Conservation (phyloP, 139 green algal species). For the Chlorella vulgaris region DNA sequence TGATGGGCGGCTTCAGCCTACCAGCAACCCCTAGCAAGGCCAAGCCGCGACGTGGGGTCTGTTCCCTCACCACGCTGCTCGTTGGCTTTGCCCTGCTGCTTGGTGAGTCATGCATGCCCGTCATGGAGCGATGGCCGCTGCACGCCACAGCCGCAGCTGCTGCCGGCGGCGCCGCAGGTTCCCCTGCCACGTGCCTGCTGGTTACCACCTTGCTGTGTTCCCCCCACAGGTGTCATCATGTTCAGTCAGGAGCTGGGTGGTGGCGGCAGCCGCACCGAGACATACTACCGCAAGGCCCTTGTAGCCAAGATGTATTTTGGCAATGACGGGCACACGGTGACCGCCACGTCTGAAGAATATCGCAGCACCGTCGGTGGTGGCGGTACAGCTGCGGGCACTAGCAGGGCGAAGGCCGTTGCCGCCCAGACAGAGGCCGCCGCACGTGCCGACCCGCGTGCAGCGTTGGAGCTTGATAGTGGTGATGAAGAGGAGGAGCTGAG, state of each 20-base stretch:
- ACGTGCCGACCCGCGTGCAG: neutral
- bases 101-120: neutral
- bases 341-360: conserved; percentile 10
- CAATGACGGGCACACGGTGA: conserved; percentile 22
- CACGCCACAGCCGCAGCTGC: too few relatives aligned
- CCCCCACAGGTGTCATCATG: conserved; percentile 16
- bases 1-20: conserved; percentile 2
- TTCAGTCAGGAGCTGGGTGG: conserved; percentile 26
- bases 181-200: too few relatives aligned
- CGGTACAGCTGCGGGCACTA: neutral
- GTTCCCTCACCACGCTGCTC: conserved; percentile 22
- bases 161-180: too few relatives aligned
- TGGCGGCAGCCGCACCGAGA: conserved; percentile 18
- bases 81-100: conserved; percentile 9
- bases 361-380: neutral
- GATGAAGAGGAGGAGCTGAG: neutral
- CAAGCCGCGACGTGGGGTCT: conserved; percentile 31
- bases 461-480: neutral
- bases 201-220: neutral
- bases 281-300: conserved; percentile 43
- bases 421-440: neutral
- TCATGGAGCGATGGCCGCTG: too few relatives aligned
- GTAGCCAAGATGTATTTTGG: conserved; percentile 24
- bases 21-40: conserved; percentile 44
- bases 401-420: neutral